phyloP scores from a whole-genome alignment of 768 basidiomycete genomes.

The Trametes cinnabarina region DNA sequence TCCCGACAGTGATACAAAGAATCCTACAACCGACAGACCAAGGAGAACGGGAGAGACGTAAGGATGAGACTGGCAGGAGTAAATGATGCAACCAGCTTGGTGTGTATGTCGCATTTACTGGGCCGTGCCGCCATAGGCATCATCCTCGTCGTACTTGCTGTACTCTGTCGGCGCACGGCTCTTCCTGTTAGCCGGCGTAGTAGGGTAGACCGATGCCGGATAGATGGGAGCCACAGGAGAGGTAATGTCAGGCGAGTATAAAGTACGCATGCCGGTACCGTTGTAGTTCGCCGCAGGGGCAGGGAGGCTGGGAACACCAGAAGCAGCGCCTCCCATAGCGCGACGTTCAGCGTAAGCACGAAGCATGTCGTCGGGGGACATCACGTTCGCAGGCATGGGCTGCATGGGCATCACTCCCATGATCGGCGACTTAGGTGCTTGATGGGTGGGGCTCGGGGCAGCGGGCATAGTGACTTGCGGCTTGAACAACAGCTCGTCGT shows the following conservation, averaged over 20 bases:
- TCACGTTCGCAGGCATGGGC: conserved; percentile 39
- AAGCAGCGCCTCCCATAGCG: conserved; percentile 32
- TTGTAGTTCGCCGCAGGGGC: conserved; percentile 27
- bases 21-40: conserved; percentile 18
- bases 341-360: conserved; percentile 62
- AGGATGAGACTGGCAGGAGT: not conserved
- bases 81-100: not conserved
- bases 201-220: conserved; percentile 5
- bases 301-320: conserved; percentile 24
- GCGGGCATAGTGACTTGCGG: conserved; percentile 18
- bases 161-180: conserved; percentile 25
- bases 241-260: conserved; percentile 30
- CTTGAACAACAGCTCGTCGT: conserved; percentile 46
- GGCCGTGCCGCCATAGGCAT: conserved; percentile 31
- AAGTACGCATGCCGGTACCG: conserved; percentile 32
- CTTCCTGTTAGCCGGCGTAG: conserved; percentile 15
- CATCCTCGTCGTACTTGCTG: conserved; percentile 31
- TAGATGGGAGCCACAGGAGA: conserved; percentile 1
- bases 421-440: conserved; percentile 36
- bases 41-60: not conserved
- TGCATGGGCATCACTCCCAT: conserved; percentile 41
- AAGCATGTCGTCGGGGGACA: conserved; percentile 75
- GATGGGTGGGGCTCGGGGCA: conserved; percentile 27
- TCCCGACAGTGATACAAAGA: conserved; percentile 10
- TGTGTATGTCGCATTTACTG: conserved; percentile 8